Evolutionary conservation across 208 protist species (phyloP).

Genomic region (Trypanosoma mega): DNA sequence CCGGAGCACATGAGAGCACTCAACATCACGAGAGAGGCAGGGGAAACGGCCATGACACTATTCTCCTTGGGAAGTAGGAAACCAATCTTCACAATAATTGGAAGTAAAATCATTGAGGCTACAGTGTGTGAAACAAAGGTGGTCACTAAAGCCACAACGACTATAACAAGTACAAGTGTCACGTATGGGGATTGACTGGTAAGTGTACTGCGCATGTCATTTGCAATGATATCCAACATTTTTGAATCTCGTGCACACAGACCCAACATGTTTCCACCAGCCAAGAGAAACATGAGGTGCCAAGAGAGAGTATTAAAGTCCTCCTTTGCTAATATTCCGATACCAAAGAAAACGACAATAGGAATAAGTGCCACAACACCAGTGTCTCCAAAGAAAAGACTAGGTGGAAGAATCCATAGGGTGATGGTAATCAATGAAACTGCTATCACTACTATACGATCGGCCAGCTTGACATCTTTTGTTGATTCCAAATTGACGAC

Average conservation of each 20-base stretch:
- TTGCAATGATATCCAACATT: slow-evolving; percentile 83
- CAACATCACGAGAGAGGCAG: slow-evolving; percentile 81
- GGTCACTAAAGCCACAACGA: slow-evolving; percentile 73
- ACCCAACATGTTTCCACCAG: slow-evolving; percentile 93
- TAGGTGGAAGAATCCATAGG: slow-evolving; percentile 82
- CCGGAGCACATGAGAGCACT: slow-evolving; percentile 88
- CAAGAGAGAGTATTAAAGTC: slow-evolving; percentile 93
- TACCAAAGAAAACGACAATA: slow-evolving; percentile 92
- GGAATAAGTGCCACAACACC: slow-evolving; percentile 92
- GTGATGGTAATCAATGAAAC: slow-evolving; percentile 78
- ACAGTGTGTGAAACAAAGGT: slow-evolving; percentile 95
- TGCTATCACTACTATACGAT: slow-evolving; percentile 62
- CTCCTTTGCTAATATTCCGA: slow-evolving; percentile 88
- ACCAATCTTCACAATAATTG: slow-evolving; percentile 91
- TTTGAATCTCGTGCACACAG: slow-evolving; percentile 83
- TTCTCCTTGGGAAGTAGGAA: slow-evolving; percentile 58
- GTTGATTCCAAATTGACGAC: slow-evolving; percentile 64
- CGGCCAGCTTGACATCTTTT: slow-evolving; percentile 43
- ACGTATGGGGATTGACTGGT: slow-evolving; percentile 54
- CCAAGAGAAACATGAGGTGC: slow-evolving; percentile 93
- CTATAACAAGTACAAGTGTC: slow-evolving; percentile 61
- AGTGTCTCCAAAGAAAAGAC: slow-evolving; percentile 88
- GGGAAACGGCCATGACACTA: slow-evolving; percentile 60
- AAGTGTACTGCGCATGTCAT: slow-evolving; percentile 63
- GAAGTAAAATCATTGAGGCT: slow-evolving; percentile 91